Evolutionary conservation across 805 yeast genomes (phyloP).

Genomic region (Barnettozyma pratensis): DNA sequence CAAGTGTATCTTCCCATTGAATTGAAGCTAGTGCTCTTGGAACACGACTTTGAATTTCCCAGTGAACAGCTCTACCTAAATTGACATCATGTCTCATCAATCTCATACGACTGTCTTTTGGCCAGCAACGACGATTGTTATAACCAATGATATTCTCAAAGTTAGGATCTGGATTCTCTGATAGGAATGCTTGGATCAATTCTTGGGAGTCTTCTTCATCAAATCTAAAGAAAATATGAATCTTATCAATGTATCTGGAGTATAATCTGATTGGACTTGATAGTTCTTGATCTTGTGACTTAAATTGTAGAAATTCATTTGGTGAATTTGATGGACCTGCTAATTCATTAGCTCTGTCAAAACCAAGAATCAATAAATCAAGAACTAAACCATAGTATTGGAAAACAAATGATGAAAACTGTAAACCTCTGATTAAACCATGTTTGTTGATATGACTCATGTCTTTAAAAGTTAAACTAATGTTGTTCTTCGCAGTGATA

Average conservation of each 20-base stretch:
- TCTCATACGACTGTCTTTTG: conserved; percentile 86
- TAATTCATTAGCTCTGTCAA: conserved; percentile 79
- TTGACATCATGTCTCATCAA: conserved; percentile 88
- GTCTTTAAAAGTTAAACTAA: conserved; percentile 79
- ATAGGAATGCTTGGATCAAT: conserved; percentile 65
- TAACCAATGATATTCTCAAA: conserved; percentile 83
- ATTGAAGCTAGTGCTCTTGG: conserved; percentile 71
- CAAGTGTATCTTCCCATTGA: conserved; percentile 75
- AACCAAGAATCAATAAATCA: conserved; percentile 78
- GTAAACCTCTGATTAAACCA: conserved; percentile 85
- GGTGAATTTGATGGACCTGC: conserved; percentile 76
- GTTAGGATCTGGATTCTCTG: conserved; percentile 90
- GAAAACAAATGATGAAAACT: conserved; percentile 81
- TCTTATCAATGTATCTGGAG: conserved; percentile 75
- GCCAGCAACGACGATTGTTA: conserved; percentile 92
- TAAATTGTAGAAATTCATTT: conserved; percentile 73
- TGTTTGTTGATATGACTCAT: conserved; percentile 90
- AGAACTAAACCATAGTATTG: conserved; percentile 87
- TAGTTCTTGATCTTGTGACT: conserved; percentile 50
- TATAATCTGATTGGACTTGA: conserved; percentile 76
- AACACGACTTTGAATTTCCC: conserved; percentile 80
- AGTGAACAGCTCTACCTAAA: conserved; percentile 84
- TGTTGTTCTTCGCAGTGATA: conserved; percentile 85
- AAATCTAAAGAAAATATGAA: conserved; percentile 76
- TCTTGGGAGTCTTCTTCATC: conserved; percentile 68